Percentiles rank a stretch among this genome's conserved stretches.
Conservation (phyloP, 257 asterid species). For the Ehretia macrophylla region DNA sequence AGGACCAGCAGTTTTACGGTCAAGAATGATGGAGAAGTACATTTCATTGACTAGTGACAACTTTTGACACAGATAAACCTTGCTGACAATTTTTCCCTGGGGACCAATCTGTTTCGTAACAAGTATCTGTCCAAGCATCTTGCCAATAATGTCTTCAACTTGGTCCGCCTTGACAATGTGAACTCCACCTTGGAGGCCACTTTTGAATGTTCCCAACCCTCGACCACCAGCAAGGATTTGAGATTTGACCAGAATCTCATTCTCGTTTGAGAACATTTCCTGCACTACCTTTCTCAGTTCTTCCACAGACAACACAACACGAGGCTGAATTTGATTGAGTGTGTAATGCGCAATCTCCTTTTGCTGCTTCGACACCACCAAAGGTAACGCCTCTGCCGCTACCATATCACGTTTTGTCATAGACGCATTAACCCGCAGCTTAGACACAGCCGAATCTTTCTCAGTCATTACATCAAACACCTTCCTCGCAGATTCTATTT, state of each 20-base stretch:
- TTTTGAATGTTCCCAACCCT: no score
- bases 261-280: slow-evolving; percentile 50
- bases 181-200: no score
- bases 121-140: slow-evolving; percentile 92
- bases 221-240: slow-evolving; percentile 96
- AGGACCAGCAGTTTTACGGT: slow-evolving; percentile 93
- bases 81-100: slow-evolving; percentile 96
- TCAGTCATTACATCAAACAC: no score
- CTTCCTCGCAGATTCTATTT: no score
- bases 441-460: no score
- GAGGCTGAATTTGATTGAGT: no score
- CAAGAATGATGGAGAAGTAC: slow-evolving; percentile 98
- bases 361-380: no score
- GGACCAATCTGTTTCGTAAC: slow-evolving; percentile 96
- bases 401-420: no score
- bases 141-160: slow-evolving; percentile 78
- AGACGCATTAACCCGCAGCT: no score
- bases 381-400: no score
- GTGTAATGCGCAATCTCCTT: no score
- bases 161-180: slow-evolving; percentile 74
- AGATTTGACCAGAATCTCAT: slow-evolving; percentile 88
- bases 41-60: slow-evolving; percentile 74
- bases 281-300: slow-evolving; percentile 61
- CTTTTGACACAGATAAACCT: slow-evolving; percentile 94
- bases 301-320: slow-evolving; percentile 59